These are phyloP conservation scores for Kodamaea sp. DNA, from an alignment of 1,139 yeast species.

Conservation along the genomic window DNA sequence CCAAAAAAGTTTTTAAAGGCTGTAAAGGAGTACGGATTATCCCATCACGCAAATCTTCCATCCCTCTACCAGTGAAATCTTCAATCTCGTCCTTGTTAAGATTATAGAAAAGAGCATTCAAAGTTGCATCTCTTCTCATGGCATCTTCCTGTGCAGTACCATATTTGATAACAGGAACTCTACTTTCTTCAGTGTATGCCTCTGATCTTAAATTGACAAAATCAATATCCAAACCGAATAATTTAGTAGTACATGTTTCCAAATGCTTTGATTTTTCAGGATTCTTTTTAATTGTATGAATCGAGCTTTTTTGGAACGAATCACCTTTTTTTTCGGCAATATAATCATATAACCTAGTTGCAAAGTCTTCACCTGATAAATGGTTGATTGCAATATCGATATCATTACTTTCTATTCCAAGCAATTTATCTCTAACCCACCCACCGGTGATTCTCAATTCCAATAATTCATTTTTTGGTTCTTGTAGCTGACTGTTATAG, in stretches of 20 bases:
- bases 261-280: slow-evolving; percentile 95
- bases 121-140: slow-evolving; percentile 86
- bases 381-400: slow-evolving; percentile 86
- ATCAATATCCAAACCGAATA: slow-evolving; percentile 80
- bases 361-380: slow-evolving; percentile 84
- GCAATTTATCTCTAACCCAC: slow-evolving; percentile 94
- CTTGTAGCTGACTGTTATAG: slow-evolving; percentile 24
- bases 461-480: slow-evolving; percentile 14
- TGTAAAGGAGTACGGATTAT: slow-evolving; percentile 82
- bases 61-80: slow-evolving; percentile 76
- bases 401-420: slow-evolving; percentile 79
- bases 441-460: slow-evolving; percentile 92
- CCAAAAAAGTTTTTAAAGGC: slow-evolving; percentile 80
- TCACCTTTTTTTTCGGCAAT: slow-evolving; percentile 42
- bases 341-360: slow-evolving; percentile 57
- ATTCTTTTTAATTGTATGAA: slow-evolving; percentile 84
- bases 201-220: slow-evolving; percentile 90
- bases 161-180: slow-evolving; percentile 73
- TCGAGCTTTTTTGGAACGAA: slow-evolving; percentile 39
- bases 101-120: slow-evolving; percentile 87
- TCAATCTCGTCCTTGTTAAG: slow-evolving; percentile 65
- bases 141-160: slow-evolving; percentile 96
- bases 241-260: slow-evolving; percentile 90
- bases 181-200: slow-evolving; percentile 72
- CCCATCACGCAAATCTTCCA: slow-evolving; percentile 66